Percentiles rank a stretch among this genome's conserved stretches.
Conservation (phyloP, 2,329 filamentous ascomycete species). For the Ceratocystis alfenasii region DNA sequence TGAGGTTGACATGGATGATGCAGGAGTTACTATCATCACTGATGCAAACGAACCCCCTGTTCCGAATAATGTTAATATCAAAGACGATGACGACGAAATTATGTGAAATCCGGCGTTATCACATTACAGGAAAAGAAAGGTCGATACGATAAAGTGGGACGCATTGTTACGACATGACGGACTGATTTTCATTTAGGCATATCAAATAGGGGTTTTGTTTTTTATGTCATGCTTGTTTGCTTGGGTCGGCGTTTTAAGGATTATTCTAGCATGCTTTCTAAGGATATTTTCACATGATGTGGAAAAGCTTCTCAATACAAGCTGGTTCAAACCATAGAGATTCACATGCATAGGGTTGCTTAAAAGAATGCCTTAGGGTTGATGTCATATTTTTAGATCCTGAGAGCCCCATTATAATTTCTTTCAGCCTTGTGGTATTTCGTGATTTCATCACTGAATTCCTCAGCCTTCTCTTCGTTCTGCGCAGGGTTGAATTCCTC, state of each 20-base stretch:
- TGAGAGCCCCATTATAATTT: conserved; percentile 12
- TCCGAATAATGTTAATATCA: background rate
- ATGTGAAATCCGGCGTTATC: conserved; percentile 6
- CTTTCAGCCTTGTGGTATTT: conserved; percentile 11
- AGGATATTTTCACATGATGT: background rate
- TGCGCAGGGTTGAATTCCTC: background rate
- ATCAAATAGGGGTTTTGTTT: conserved; percentile 3
- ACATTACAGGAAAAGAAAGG: background rate
- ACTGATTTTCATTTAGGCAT: conserved; percentile 1
- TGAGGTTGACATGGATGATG: conserved; percentile 11
- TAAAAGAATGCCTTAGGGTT: background rate
- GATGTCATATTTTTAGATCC: background rate
- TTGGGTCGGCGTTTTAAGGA: conserved; percentile 15
- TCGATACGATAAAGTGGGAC: background rate
- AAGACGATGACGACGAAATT: conserved; percentile 14
- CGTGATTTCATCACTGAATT: background rate
- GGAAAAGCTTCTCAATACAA: conserved; percentile 3
- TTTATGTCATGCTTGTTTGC: conserved; percentile 12
- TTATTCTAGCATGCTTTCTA: conserved; percentile 9
- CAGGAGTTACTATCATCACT: conserved; percentile 8
- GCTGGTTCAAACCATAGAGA: background rate
- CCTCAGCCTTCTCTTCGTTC: background rate
- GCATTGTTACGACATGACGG: conserved; percentile 11
- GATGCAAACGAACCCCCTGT: conserved; percentile 3
- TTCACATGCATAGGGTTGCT: background rate